Base-by-base conservation (phyloP, 2,329 filamentous ascomycete genomes). In the Xylaria arbuscula region DNA sequence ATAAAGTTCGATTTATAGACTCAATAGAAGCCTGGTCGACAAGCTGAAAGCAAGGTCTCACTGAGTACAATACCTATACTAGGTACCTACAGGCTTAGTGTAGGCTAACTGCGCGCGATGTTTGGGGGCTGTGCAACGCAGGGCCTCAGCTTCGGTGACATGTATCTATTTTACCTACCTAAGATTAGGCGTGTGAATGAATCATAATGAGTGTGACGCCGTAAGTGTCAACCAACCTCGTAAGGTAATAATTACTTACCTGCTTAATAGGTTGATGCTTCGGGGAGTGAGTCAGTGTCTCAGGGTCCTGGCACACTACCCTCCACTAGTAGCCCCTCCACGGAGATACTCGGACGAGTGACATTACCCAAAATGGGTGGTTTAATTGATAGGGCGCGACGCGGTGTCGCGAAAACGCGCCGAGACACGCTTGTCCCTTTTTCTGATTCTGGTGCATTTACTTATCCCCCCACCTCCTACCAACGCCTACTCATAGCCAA, bases 401-500 rank as follows among this genome's bases (percentile, higher is more conserved):
- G 61, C 67, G 69, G 69, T 71, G 56, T 69, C 69, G 54, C 69
- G 63, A 67, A 65, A 71, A 67, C 69, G 61, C 66, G 69, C 59
- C 61, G 58, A 47, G 48, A 58, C 67, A 50, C 69, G 62, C 60
- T 40, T 62, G 42, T 62, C 64, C 56, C 45, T 63, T 63, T 71
- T 66, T 61, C 42, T 62, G 13, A 15, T 51, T 58, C 34, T 65
- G 15, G 15, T 51, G 10, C 64, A 50, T 47, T 54, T 5, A 28
- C 28, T 50, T 36, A 17, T 55, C n/a, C 38, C 34, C 55, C 61
- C 55, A 40, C 58, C 47, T 45, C 24, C 45, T 34, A 36, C n/a
- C 60, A 36, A 51, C 24, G 15, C 40, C 34, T n/a, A 61, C 48
- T 38, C 22, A 28, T 5, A n/a, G n/a, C n/a, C n/a, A n/a, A 3